Evolutionary conservation across 805 yeast genomes (phyloP), one percentile per base, ranked within the genome.

Genomic region (Lipomyces sp.): DNA sequence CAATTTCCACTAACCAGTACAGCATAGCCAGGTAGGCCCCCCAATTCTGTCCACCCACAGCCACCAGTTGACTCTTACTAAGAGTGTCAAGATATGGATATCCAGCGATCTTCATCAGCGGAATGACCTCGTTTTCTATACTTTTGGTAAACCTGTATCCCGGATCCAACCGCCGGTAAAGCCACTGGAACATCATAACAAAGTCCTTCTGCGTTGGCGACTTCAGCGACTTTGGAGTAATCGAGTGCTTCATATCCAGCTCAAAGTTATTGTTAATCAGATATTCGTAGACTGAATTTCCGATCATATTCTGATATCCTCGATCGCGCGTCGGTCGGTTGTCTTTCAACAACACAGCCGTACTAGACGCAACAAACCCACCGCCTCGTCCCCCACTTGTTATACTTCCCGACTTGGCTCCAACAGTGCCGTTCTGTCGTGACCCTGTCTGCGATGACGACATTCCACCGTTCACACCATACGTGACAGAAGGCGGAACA

Each of bases 131-230:
- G 58, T 85, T 82, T 69, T 92, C 97, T 42, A 90, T 83, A 15
- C 90, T 82, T 73, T 84, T 85, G 18, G 85, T 81, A 75, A 90
- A 90, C 69, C 80, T 80, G 76, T 89, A 89, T 42, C 89, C 89
- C 0, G 97, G 97, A 75, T 92, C 97, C 53, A 91, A 80, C 70
- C 87, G 84, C 68, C 82, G 83, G 78, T 90, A 92, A 32, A 93
- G 77, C 84, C 92, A 93, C 75, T 89, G 90, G 78, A 92, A 92
- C 11, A 92, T 86, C 55, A 84, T 75, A 6, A 86, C 86, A 76
- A 92, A 92, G 71, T 90, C 97, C 74, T 89, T 90, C 74, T 92
- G 97, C 0, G 97, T 92, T 18, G 97, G 97, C 70, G 83, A 86
- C 70, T 80, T 83, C 65, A 92, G 79, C 1, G 91, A 85, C 74